These are phyloP conservation scores for Cutaneotrichosporon sp. DNA, from an alignment of 1,284 basidiomycete genomes.

Conservation along the genomic window DNA sequence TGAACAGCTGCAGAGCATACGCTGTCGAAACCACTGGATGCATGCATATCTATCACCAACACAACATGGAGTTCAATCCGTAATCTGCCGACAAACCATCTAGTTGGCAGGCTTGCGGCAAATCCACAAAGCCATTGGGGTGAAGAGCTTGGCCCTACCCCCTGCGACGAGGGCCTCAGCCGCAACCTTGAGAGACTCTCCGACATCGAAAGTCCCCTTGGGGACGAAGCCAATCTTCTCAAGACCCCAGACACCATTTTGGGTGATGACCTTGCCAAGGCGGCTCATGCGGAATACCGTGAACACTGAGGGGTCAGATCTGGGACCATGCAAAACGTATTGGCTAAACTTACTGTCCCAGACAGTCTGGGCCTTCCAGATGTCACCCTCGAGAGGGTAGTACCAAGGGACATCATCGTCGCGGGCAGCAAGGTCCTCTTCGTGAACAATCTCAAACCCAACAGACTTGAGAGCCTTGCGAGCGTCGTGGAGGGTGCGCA, in stretches of 20 bases:
- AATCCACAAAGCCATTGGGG: conserved; percentile 44
- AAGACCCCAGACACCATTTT: conserved; percentile 69
- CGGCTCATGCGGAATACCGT: conserved; percentile 85
- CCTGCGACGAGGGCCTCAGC: conserved; percentile 74
- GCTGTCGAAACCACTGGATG: not conserved
- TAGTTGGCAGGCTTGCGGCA: conserved; percentile 29
- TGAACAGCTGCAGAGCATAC: no score
- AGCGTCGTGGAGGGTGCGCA: conserved; percentile 72
- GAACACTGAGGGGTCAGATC: conserved; percentile 52
- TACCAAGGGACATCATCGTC: conserved; percentile 81
- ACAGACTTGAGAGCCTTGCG: conserved; percentile 75
- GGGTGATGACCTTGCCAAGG: conserved; percentile 79
- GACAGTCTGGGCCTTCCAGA: conserved; percentile 83
- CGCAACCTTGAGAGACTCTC: conserved; percentile 81
- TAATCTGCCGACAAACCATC: conserved; percentile 1
- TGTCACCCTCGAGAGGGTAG: conserved; percentile 91
- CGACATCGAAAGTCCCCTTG: conserved; percentile 88
- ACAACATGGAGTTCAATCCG: not conserved
- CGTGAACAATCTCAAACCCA: conserved; percentile 83
- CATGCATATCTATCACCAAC: not conserved
- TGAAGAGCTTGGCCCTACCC: conserved; percentile 74
- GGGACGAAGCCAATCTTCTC: conserved; percentile 78
- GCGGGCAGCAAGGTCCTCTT: conserved; percentile 87
- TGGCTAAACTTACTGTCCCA: conserved; percentile 65
- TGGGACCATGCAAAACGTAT: no score